Evolutionary conservation across 441 rosid species (phyloP).

Genomic region (Corymbia citriodora): DNA sequence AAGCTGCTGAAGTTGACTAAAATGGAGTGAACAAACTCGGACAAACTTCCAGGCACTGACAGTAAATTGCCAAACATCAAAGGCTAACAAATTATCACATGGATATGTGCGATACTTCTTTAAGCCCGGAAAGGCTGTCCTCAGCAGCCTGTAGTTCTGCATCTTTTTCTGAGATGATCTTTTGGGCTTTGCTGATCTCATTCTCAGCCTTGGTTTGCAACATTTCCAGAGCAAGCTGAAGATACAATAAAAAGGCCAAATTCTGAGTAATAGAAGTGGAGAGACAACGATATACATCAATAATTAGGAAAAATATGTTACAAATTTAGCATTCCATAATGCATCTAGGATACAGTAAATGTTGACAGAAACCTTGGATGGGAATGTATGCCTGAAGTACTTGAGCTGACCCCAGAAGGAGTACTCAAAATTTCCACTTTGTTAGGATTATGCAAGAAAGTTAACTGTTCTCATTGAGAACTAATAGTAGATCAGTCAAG

Average conservation of each 20-base stretch:
- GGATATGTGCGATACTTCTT: slow-evolving; percentile 45
- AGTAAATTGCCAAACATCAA: neutral
- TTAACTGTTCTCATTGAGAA: neutral
- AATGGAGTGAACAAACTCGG: neutral
- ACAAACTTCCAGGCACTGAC: neutral
- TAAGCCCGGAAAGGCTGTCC: slow-evolving; percentile 73
- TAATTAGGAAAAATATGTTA: neutral
- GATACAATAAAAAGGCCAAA: neutral
- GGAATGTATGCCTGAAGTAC: neutral
- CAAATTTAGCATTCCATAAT: neutral
- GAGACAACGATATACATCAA: neutral
- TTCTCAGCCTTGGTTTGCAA: slow-evolving; percentile 68
- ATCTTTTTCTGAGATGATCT: slow-evolving; percentile 60
- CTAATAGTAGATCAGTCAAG: neutral
- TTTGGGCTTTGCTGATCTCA: slow-evolving; percentile 65
- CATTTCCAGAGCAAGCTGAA: slow-evolving; percentile 54
- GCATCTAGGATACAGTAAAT: neutral
- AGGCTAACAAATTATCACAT: neutral
- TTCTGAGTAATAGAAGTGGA: neutral
- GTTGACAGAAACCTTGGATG: neutral
- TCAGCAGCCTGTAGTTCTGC: slow-evolving; percentile 71
- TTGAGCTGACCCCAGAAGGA: neutral
- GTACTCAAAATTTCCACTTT: neutral
- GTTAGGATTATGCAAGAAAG: neutral
- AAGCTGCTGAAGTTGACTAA: neutral